These are phyloP conservation scores for Aureobasidium mangrovei DNA, from an alignment of 2,329 filamentous ascomycete species.

Conservation along the genomic window DNA sequence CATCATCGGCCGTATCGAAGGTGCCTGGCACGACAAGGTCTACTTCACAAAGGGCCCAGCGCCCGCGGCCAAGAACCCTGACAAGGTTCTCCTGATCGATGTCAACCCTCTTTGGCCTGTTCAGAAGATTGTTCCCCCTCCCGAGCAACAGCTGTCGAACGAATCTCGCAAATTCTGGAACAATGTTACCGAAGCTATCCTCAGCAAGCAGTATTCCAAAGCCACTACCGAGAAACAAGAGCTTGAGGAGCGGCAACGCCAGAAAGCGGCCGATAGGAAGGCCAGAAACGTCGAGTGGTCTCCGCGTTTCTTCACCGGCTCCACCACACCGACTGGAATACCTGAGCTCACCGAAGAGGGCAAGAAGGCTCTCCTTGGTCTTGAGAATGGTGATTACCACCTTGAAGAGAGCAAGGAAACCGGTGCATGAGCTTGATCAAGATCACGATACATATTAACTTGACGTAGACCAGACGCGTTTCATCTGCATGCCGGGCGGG, in stretches of 20 bases:
- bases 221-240: slow-evolving; percentile 85
- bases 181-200: slow-evolving; percentile 77
- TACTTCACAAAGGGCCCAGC: slow-evolving; percentile 48
- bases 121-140: slow-evolving; percentile 69
- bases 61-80: slow-evolving; percentile 39
- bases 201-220: slow-evolving; percentile 69
- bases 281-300: slow-evolving; percentile 61
- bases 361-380: slow-evolving; percentile 45
- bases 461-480: too few relatives aligned
- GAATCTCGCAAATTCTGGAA: slow-evolving; percentile 86
- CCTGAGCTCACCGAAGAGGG: slow-evolving; percentile 57
- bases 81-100: slow-evolving; percentile 70
- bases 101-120: slow-evolving; percentile 73
- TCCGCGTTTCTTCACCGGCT: slow-evolving; percentile 75
- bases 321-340: slow-evolving; percentile 50
- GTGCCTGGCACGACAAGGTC: slow-evolving; percentile 71
- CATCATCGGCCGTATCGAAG: slow-evolving; percentile 71
- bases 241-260: slow-evolving; percentile 80
- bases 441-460: background rate
- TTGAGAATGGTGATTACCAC: slow-evolving; percentile 45
- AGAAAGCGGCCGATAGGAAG: slow-evolving; percentile 74
- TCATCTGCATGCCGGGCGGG: too few relatives aligned
- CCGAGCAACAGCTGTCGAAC: slow-evolving; percentile 71
- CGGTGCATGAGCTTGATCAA: slow-evolving; percentile 22
- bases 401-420: slow-evolving; percentile 39